Percentiles rank a stretch among this genome's conserved stretches.
phyloP scores from a whole-genome alignment of 1,284 basidiomycete genomes.

The Inonotus obliquus region DNA sequence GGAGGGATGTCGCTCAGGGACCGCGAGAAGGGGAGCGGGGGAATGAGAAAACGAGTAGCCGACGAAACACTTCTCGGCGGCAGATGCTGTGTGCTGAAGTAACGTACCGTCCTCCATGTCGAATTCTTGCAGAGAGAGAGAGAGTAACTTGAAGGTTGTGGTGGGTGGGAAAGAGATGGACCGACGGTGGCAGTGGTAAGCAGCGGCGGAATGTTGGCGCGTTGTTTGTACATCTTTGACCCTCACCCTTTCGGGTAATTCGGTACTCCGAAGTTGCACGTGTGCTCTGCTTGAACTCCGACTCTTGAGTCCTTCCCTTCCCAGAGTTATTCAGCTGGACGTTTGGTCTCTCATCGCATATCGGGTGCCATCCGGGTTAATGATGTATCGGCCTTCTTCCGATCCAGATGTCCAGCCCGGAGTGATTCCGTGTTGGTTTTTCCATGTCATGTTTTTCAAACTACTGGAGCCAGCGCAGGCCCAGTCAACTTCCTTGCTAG shows the following conservation, averaged over 20 bases:
- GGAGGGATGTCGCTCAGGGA: not conserved
- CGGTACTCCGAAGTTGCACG: not conserved
- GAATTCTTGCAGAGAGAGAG: not conserved
- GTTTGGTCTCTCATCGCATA: no score
- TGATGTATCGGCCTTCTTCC: no score
- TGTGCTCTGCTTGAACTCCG: no score
- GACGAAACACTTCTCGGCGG: constrained; percentile 9
- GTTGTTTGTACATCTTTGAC: not conserved
- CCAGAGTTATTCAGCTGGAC: no score
- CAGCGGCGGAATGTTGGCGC: not conserved
- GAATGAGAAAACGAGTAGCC: constrained; percentile 3
- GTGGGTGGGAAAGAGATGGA: not conserved
- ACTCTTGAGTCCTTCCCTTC: no score
- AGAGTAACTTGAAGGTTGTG: not conserved
- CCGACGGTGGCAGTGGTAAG: not conserved
- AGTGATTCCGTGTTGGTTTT: no score
- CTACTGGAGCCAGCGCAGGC: no score
- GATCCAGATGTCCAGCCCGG: no score
- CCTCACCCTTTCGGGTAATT: not conserved
- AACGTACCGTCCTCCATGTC: constrained; percentile 19
- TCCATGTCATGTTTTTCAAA: no score
- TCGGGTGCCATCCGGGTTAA: no score
- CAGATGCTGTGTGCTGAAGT: constrained; percentile 14
- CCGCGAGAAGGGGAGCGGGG: not conserved
- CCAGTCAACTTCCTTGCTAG: no score